Evolutionary conservation across 192 early-diverging fungal species (phyloP).

Genomic region (Obelidium mucronatum): DNA sequence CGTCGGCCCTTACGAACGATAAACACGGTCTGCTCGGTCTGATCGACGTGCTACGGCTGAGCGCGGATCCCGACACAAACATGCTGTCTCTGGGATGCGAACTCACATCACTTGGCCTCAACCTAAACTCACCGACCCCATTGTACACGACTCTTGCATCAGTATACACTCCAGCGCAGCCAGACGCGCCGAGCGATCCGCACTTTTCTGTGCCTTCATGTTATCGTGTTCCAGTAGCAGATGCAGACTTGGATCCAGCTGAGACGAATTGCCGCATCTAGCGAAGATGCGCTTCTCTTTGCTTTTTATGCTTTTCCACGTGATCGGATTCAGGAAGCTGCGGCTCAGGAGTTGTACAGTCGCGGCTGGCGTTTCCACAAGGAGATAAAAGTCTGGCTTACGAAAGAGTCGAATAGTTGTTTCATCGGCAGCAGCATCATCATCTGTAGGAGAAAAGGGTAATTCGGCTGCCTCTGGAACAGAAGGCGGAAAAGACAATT

Average conservation of each 20-base stretch:
- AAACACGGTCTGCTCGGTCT: constrained; percentile 88
- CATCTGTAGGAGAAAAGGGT: too few relatives aligned
- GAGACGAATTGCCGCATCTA: constrained; percentile 75
- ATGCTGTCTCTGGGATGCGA: constrained; percentile 91
- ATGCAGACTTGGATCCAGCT: constrained; percentile 62
- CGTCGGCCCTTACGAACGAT: constrained; percentile 52
- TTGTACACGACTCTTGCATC: constrained; percentile 89
- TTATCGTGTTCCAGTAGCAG: constrained; percentile 59
- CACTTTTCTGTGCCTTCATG: constrained; percentile 86
- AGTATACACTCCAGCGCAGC: constrained; percentile 81
- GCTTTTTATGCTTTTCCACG: constrained; percentile 97
- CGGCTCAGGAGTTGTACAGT: constrained; percentile 92
- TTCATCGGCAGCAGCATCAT: too few relatives aligned
- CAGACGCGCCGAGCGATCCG: constrained; percentile 60
- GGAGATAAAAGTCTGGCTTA: constrained; percentile 91
- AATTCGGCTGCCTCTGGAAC: background rate
- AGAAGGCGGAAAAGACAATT: background rate
- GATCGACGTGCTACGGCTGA: constrained; percentile 79
- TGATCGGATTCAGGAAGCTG: constrained; percentile 89
- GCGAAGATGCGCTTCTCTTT: constrained; percentile 97
- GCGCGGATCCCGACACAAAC: constrained; percentile 74
- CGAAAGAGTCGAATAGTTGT: too few relatives aligned
- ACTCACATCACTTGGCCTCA: constrained; percentile 83
- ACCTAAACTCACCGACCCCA: constrained; percentile 50
- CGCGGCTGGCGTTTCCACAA: constrained; percentile 98